phyloP scores from a whole-genome alignment of 1,284 basidiomycete genomes.

The Cryptococcus maquisensis region DNA sequence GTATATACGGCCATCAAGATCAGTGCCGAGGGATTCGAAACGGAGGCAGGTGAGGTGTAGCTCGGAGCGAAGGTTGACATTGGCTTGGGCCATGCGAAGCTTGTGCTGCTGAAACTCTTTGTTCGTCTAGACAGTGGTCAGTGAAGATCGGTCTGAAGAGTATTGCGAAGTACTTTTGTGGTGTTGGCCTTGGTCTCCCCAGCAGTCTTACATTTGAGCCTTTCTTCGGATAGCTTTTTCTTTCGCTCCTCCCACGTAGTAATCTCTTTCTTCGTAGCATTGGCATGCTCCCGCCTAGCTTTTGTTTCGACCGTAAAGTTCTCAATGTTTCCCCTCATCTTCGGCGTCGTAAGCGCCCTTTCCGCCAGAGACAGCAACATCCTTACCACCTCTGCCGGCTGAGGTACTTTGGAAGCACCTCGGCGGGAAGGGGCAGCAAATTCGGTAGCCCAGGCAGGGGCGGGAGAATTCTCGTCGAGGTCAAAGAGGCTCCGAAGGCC shows the following conservation, averaged over 20 bases:
- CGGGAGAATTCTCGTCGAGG: constrained; percentile 22
- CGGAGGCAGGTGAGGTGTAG: constrained; percentile 17
- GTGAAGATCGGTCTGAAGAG: too few relatives aligned
- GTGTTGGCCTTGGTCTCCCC: constrained; percentile 27
- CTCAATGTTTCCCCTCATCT: constrained; percentile 27
- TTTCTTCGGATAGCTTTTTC: constrained; percentile 29
- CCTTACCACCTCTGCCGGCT: constrained; percentile 32
- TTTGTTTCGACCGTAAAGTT: constrained; percentile 16
- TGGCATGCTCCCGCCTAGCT: constrained; percentile 12
- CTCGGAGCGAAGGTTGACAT: constrained; percentile 24
- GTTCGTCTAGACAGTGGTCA: neutral
- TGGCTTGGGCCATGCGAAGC: constrained; percentile 11
- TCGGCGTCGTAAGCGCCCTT: constrained; percentile 19
- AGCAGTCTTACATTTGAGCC: constrained; percentile 23
- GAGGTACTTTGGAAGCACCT: constrained; percentile 33
- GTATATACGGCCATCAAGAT: constrained; percentile 37
- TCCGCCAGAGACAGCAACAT: constrained; percentile 40
- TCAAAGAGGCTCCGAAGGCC: constrained; percentile 31
- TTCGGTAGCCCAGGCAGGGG: constrained; percentile 28
- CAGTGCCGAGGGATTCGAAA: constrained; percentile 32
- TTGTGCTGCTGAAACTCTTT: constrained; percentile 11
- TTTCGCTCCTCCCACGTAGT: constrained; percentile 29
- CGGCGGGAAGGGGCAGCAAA: constrained; percentile 24
- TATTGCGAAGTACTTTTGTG: constrained; percentile 19
- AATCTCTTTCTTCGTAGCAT: constrained; percentile 16